Conservation (phyloP, 495 filamentous ascomycete genomes). For the Xylaria telfairii region DNA sequence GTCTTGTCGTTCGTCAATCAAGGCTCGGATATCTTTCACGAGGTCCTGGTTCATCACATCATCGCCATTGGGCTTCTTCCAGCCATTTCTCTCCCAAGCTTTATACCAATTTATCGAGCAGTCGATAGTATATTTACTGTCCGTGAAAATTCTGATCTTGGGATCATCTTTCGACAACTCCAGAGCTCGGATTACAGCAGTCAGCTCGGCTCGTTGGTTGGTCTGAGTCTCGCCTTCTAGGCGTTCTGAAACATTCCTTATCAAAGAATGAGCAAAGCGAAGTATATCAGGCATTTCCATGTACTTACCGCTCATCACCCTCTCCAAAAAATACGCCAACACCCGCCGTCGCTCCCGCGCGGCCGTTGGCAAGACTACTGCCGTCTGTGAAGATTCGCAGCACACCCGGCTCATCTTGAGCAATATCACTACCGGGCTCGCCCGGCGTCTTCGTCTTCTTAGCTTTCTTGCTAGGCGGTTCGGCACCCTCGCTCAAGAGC, state of each 20-base stretch:
- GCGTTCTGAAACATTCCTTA: constrained; percentile 85
- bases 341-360: constrained; percentile 72
- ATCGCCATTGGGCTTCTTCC: constrained; percentile 72
- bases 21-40: constrained; percentile 71
- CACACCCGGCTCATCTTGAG: constrained; percentile 59
- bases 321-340: constrained; percentile 88
- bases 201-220: constrained; percentile 93
- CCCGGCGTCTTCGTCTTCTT: constrained; percentile 40
- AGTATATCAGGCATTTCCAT: background rate
- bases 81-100: constrained; percentile 80
- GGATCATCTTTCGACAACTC: constrained; percentile 66
- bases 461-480: constrained; percentile 34
- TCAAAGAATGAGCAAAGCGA: constrained; percentile 33
- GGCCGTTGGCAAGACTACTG: constrained; percentile 79
- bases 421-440: constrained; percentile 32
- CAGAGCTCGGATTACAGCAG: constrained; percentile 82
- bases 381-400: constrained; percentile 90
- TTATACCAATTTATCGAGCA: constrained; percentile 86
- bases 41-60: constrained; percentile 87
- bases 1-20: constrained; percentile 72
- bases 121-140: constrained; percentile 86
- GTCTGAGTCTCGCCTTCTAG: constrained; percentile 79
- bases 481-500: constrained; percentile 45
- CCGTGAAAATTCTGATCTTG: constrained; percentile 68
- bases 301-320: constrained; percentile 69